Conservation (phyloP, 352 stramenopile genomes). For the Globisporangium paroecandrum region DNA sequence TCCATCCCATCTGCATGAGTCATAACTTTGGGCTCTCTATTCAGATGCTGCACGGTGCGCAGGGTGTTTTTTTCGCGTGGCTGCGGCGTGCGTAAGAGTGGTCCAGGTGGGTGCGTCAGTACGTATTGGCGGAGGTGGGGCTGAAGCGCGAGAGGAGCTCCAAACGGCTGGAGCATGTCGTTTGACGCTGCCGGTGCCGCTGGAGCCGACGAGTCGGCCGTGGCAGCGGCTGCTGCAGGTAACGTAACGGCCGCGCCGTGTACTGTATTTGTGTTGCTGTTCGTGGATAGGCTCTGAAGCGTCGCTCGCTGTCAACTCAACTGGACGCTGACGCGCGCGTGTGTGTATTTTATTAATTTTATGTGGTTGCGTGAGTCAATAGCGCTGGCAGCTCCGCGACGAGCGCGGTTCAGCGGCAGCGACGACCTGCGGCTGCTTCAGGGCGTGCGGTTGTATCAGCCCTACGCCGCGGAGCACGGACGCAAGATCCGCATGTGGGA, state of each 20-base stretch:
- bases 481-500: slow-evolving; percentile 52
- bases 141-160: slow-evolving; percentile 11
- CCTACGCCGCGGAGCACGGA: slow-evolving; percentile 44
- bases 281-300: not conserved
- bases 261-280: not conserved
- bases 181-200: slow-evolving; percentile 2
- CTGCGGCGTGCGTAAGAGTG: slow-evolving; percentile 6
- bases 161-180: slow-evolving; percentile 8
- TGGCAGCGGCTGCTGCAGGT: not conserved
- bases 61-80: slow-evolving; percentile 12
- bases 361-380: slow-evolving; percentile 1
- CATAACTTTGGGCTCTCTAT: not conserved
- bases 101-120: slow-evolving; percentile 6
- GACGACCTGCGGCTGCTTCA: slow-evolving; percentile 43
- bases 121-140: not conserved
- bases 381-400: slow-evolving; percentile 13
- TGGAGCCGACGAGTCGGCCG: slow-evolving; percentile 6
- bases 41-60: not conserved
- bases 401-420: slow-evolving; percentile 36
- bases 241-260: not conserved
- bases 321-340: not conserved
- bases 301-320: slow-evolving; percentile 6
- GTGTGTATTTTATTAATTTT: slow-evolving; percentile 2
- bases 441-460: slow-evolving; percentile 37
- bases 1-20: not conserved